Evolutionary conservation across 495 filamentous ascomycete species (phyloP).

Genomic region (Aspergillus taichungensis): DNA sequence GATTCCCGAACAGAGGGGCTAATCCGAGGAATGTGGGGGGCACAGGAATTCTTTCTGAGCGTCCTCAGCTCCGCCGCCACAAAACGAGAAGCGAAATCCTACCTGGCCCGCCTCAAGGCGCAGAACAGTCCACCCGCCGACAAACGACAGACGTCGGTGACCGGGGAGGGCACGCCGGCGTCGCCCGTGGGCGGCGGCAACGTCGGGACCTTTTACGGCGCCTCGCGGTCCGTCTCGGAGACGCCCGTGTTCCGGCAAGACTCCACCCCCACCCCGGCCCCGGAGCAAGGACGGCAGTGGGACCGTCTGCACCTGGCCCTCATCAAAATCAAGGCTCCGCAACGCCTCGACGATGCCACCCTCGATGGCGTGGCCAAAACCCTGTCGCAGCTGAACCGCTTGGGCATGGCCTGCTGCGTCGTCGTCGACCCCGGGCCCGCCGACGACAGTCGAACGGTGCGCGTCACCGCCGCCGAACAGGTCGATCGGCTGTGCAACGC

Average conservation of each 20-base stretch:
- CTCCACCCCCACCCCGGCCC: conserved; percentile 25
- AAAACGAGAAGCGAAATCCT: conserved; percentile 81
- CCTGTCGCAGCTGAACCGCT: conserved; percentile 65
- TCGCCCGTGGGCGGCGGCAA: conserved; percentile 45
- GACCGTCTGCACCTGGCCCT: conserved; percentile 68
- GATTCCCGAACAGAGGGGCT: background rate
- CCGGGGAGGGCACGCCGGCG: conserved; percentile 9
- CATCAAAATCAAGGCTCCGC: conserved; percentile 71
- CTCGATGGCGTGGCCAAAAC: conserved; percentile 74
- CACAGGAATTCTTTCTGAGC: conserved; percentile 72
- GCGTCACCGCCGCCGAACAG: conserved; percentile 47
- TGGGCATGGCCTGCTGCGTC: conserved; percentile 74
- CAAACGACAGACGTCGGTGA: background rate
- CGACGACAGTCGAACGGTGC: conserved; percentile 24
- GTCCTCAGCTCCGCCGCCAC: conserved; percentile 78
- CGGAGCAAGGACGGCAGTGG: conserved; percentile 17
- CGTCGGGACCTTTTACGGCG: conserved; percentile 52
- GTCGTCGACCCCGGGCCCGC: conserved; percentile 61
- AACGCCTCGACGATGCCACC: conserved; percentile 55
- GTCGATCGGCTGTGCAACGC: conserved; percentile 65
- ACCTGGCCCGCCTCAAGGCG: conserved; percentile 69
- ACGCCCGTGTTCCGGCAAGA: conserved; percentile 54
- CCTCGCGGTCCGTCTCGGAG: conserved; percentile 50
- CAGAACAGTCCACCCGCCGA: conserved; percentile 14
- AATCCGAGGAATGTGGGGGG: background rate